Conservation (phyloP, 1,284 basidiomycete genomes). For the Ganoderma multipileum region DNA sequence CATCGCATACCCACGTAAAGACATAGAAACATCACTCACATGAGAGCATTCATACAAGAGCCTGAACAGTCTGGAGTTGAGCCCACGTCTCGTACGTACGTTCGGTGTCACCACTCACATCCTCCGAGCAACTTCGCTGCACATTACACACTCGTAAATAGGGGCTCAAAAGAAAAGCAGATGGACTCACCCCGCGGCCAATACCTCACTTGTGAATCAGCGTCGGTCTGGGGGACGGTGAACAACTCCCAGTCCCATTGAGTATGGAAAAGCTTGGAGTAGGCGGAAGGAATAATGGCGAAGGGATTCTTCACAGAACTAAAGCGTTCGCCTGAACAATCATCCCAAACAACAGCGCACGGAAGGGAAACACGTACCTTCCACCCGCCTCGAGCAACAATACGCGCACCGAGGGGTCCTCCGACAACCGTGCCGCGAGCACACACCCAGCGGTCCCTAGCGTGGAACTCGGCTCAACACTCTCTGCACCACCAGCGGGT, state of each 20-base stretch:
- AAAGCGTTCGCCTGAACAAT: not conserved
- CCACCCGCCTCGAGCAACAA: slow-evolving; percentile 70
- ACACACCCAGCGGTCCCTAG: slow-evolving; percentile 74
- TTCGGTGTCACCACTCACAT: not conserved
- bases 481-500: not conserved
- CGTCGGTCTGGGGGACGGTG: slow-evolving; percentile 62
- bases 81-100: not conserved
- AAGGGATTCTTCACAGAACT: slow-evolving; percentile 33
- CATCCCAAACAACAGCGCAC: not conserved
- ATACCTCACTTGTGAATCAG: slow-evolving; percentile 51
- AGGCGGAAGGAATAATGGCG: slow-evolving; percentile 36
- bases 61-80: not conserved
- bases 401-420: slow-evolving; percentile 61
- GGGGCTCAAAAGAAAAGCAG: not conserved
- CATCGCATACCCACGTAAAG: too few relatives aligned
- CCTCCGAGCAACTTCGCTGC: slow-evolving; percentile 46
- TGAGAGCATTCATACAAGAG: slow-evolving; percentile 70
- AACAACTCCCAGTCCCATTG: slow-evolving; percentile 55
- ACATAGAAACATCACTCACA: slow-evolving; percentile 34
- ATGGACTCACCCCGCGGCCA: slow-evolving; percentile 65
- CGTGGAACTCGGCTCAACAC: not conserved
- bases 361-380: slow-evolving; percentile 50
- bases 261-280: slow-evolving; percentile 13
- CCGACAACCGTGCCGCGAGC: slow-evolving; percentile 68
- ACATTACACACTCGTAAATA: not conserved